These are phyloP conservation scores for Scorias spongiosa DNA, from an alignment of 2,329 filamentous ascomycete genomes.

Conservation along the genomic window DNA sequence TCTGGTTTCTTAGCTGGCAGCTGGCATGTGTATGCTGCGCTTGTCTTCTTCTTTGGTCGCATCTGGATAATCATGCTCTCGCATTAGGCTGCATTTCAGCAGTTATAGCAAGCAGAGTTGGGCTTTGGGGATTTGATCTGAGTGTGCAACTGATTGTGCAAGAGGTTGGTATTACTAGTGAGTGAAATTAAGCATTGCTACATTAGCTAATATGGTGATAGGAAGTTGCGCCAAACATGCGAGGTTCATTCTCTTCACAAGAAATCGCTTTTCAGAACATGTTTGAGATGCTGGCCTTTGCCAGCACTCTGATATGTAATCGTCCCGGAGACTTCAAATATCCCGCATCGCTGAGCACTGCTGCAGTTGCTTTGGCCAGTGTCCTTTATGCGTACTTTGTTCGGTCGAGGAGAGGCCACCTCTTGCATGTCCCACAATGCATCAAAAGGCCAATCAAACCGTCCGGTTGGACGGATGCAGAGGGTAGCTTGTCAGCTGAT, in stretches of 20 bases:
- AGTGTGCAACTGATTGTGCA: conserved; percentile 32
- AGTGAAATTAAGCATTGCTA: no score
- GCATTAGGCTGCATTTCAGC: conserved; percentile 21
- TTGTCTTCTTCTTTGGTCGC: conserved; percentile 19
- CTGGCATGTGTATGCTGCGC: conserved; percentile 36
- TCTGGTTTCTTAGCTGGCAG: conserved; percentile 60
- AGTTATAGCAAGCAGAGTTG: conserved; percentile 26
- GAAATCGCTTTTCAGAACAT: conserved; percentile 54
- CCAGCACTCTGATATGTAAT: conserved; percentile 48
- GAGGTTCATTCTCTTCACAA: conserved; percentile 54
- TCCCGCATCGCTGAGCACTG: conserved; percentile 44
- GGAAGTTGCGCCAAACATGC: conserved; percentile 24
- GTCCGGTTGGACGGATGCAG: background rate
- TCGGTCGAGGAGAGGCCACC: conserved; percentile 42
- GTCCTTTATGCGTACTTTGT: conserved; percentile 43
- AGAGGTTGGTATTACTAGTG: conserved; percentile 16
- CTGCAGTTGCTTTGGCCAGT: conserved; percentile 35
- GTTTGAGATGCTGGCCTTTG: conserved; percentile 55
- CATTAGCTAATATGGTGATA: conserved; percentile 3
- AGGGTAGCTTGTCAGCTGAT: background rate
- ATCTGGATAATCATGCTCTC: conserved; percentile 5
- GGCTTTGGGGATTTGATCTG: conserved; percentile 34
- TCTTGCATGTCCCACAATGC: conserved; percentile 34
- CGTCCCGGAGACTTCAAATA: conserved; percentile 49
- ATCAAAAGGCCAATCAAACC: conserved; percentile 5